A percentile compares a stretch with the other conserved stretches of the same genome.
phyloP scores from a whole-genome alignment of 352 stramenopile genomes.

The Globisporangium irregulare region DNA sequence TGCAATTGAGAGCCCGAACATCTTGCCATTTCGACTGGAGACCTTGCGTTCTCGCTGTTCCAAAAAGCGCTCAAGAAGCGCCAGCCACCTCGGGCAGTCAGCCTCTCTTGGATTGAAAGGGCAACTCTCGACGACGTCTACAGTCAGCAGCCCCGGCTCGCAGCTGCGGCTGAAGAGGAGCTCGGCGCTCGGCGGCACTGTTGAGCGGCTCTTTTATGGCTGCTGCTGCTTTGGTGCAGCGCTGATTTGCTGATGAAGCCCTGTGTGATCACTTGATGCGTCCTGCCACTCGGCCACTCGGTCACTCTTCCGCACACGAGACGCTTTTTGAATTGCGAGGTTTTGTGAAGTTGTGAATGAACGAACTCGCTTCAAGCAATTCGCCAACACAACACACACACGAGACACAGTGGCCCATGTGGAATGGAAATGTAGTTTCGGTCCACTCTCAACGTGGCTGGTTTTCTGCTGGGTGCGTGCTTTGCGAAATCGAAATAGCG shows the following conservation, averaged over 20 bases:
- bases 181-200: neutral
- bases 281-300: neutral
- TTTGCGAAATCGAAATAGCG: neutral
- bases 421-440: neutral
- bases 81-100: neutral
- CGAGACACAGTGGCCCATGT: neutral
- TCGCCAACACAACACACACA: neutral
- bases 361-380: neutral
- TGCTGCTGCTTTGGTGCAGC: neutral
- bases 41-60: neutral
- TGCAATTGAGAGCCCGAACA: neutral
- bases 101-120: neutral
- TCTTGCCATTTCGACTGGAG: neutral
- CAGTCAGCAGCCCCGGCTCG: neutral
- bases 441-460: neutral
- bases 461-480: neutral
- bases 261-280: constrained; percentile 3
- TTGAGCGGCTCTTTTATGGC: constrained; percentile 6
- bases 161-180: constrained; percentile 1
- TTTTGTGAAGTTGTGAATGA: neutral
- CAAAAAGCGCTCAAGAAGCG: neutral
- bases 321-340: neutral
- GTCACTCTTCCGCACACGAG: neutral
- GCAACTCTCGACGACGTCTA: constrained; percentile 5
- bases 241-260: constrained; percentile 4